Conservation (phyloP, 495 filamentous ascomycete genomes). For the Hyaloscypha hepaticicola region DNA sequence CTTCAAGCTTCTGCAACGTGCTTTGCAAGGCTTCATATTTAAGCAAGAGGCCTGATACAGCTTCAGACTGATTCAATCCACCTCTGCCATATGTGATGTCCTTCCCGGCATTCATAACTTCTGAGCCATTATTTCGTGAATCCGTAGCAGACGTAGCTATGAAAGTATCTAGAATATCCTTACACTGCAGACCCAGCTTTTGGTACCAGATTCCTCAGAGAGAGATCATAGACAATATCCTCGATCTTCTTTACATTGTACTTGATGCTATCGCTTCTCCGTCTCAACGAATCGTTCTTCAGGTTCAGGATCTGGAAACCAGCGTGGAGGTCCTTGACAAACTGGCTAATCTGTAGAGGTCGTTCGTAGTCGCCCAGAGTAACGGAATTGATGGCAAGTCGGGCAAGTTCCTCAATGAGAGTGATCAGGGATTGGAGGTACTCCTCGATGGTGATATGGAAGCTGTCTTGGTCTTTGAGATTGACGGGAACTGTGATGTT, state of each 20-base stretch:
- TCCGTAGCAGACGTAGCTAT: constrained; percentile 2
- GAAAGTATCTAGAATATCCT: neutral
- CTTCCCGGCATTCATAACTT: neutral
- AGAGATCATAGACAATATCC: constrained; percentile 95
- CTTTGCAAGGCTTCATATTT: too few species aligned
- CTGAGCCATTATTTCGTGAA: neutral
- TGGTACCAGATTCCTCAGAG: constrained; percentile 80
- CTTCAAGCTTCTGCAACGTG: too few species aligned
- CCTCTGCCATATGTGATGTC: neutral
- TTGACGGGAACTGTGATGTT: constrained; percentile 79
- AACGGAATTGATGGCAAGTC: constrained; percentile 90
- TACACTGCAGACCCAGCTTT: constrained; percentile 11
- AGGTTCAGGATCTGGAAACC: constrained; percentile 96
- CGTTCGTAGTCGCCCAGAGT: constrained; percentile 85
- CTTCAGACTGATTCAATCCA: neutral
- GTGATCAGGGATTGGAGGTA: constrained; percentile 85
- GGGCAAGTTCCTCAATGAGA: constrained; percentile 83
- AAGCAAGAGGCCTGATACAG: neutral
- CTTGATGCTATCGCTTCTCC: constrained; percentile 89
- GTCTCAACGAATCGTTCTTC: constrained; percentile 90
- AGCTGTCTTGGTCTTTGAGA: constrained; percentile 82
- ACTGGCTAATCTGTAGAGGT: constrained; percentile 80
- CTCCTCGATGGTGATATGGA: constrained; percentile 96
- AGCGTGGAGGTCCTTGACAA: constrained; percentile 92
- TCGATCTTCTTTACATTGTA: constrained; percentile 98